phyloP scores from a whole-genome alignment of 2,329 filamentous ascomycete species.

The Penicillium thymicola region DNA sequence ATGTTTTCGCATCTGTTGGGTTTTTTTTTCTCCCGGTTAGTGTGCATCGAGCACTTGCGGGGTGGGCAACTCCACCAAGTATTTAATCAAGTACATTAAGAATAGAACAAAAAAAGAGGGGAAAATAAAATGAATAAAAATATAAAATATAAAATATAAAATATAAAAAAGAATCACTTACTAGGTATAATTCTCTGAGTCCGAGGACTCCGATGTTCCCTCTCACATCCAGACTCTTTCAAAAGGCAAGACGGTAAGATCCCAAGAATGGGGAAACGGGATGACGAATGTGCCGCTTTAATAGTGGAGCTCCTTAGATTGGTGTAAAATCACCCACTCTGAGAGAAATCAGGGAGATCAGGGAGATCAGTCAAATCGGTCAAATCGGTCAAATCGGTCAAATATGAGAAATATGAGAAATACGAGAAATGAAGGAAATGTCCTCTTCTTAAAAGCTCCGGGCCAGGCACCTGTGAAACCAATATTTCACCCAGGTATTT shows the following conservation, averaged over 20 bases:
- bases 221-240: too few species aligned
- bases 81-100: too few species aligned
- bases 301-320: not conserved
- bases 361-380: too few species aligned
- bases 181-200: not conserved
- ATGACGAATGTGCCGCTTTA: conserved; percentile 10
- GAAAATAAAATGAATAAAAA: too few species aligned
- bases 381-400: too few species aligned
- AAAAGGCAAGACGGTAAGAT: not conserved
- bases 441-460: conserved; percentile 4
- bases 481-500: conserved; percentile 1
- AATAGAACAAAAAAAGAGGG: not conserved
- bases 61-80: conserved; percentile 1
- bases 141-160: not conserved
- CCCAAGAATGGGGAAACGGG: not conserved
- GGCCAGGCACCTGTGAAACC: conserved; percentile 22
- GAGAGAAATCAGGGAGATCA: not conserved
- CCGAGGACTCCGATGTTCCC: not conserved
- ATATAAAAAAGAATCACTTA: not conserved
- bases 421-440: too few species aligned
- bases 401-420: too few species aligned
- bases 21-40: conserved; percentile 3
- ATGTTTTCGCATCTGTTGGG: conserved; percentile 12
- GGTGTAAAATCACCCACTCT: not conserved
- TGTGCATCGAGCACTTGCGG: conserved; percentile 10